Evolutionary conservation across 768 basidiomycete genomes (phyloP).

Genomic region (Floccularia luteovirens): DNA sequence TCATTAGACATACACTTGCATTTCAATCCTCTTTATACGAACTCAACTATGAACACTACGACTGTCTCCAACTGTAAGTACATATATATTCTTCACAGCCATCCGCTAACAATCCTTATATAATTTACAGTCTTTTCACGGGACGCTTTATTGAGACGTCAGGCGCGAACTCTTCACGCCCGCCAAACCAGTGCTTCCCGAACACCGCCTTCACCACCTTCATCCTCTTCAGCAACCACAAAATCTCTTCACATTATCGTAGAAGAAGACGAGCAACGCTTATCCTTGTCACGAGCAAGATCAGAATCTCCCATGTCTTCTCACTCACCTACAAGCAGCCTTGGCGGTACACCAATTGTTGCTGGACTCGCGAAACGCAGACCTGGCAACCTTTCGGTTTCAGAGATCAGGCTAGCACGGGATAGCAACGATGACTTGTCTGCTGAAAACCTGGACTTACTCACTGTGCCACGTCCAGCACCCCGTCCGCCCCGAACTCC

Average conservation of each 20-base stretch:
- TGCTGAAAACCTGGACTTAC: conserved; percentile 11
- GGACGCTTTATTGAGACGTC: conserved; percentile 20
- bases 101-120: too few species aligned
- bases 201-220: too few species aligned
- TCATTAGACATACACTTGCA: too few species aligned
- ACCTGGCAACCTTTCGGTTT: conserved; percentile 19
- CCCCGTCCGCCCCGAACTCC: conserved; percentile 14
- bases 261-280: conserved; percentile 22
- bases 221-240: conserved; percentile 10
- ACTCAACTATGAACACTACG: too few species aligned
- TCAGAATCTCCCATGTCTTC: conserved; percentile 10
- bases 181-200: conserved; percentile 10
- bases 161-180: conserved; percentile 17
- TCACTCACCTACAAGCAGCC: conserved; percentile 5
- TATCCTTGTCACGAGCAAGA: too few species aligned
- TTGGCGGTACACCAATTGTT: conserved; percentile 4
- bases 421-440: conserved; percentile 12
- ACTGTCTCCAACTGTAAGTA: too few species aligned
- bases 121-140: conserved; percentile 24
- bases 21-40: too few species aligned
- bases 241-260: conserved; percentile 20
- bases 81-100: too few species aligned
- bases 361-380: conserved; percentile 14
- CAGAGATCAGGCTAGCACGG: conserved; percentile 20
- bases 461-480: conserved; percentile 18